Evolutionary conservation across 441 rosid species (phyloP).

Genomic region (Populus hybrid): DNA sequence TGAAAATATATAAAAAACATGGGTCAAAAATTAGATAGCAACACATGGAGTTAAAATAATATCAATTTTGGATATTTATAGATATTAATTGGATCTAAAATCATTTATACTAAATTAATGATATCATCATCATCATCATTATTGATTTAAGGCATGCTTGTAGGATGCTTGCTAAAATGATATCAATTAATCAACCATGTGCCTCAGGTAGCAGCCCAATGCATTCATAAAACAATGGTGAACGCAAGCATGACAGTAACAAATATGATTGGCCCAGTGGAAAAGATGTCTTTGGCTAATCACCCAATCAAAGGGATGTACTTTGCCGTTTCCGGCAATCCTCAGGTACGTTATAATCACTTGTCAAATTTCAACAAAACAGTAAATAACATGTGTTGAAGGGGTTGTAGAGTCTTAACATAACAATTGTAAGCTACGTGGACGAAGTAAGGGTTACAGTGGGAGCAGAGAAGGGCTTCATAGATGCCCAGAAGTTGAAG

Average conservation of each 20-base stretch:
- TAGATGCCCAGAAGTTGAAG: not conserved
- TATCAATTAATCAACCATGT: no score
- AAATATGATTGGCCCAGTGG: conserved; percentile 36
- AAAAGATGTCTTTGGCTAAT: conserved; percentile 29
- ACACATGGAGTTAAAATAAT: not conserved
- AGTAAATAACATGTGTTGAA: no score
- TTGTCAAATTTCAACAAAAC: not conserved
- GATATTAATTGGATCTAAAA: no score
- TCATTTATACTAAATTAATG: no score
- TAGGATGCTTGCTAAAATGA: not conserved
- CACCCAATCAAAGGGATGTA: conserved; percentile 35
- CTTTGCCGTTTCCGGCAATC: conserved; percentile 24
- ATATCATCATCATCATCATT: no score
- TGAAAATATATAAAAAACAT: no score
- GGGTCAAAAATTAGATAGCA: no score
- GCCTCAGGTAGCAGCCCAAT: conserved; percentile 24
- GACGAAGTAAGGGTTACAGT: not conserved
- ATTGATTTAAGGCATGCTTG: conserved; percentile 35
- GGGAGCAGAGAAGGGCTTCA: not conserved
- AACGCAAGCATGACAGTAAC: conserved; percentile 34
- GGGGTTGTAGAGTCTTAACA: not conserved
- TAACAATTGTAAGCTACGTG: not conserved
- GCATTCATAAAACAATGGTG: conserved; percentile 16
- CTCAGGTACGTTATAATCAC: conserved; percentile 24
- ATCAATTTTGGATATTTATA: no score